Percentiles rank a stretch among this genome's conserved stretches.
Conservation (phyloP, 192 early-diverging fungal species). For the Rhizoclosmatium sp. region DNA sequence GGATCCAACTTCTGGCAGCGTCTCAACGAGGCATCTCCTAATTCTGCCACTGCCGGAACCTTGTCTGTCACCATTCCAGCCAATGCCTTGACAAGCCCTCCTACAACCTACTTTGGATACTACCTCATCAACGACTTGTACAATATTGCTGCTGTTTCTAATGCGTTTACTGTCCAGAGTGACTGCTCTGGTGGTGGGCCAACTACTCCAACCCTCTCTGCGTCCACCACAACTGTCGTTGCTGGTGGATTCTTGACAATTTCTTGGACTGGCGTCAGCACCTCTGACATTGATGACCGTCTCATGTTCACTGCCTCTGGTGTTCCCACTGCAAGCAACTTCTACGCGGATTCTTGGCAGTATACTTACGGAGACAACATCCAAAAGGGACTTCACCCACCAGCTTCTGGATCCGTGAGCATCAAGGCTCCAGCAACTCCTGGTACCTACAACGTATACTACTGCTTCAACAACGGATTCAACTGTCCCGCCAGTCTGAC, state of each 20-base stretch:
- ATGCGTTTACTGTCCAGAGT: not conserved
- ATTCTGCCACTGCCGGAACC: not conserved
- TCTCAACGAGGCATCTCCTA: not conserved
- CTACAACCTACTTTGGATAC: not conserved
- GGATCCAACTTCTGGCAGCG: not conserved
- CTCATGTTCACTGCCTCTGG: not conserved
- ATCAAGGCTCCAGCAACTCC: constrained; percentile 32
- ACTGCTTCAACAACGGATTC: constrained; percentile 25
- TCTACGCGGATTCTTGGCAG: constrained; percentile 24
- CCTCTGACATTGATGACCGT: not conserved
- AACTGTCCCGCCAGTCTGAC: constrained; percentile 9
- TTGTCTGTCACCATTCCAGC: not conserved
- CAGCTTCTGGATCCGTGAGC: constrained; percentile 15
- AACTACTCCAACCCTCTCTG: not conserved
- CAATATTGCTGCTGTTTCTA: not conserved
- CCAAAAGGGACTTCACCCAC: not conserved
- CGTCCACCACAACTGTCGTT: not conserved
- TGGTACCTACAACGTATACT: constrained; percentile 21
- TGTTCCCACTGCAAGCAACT: not conserved
- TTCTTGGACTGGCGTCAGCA: not conserved
- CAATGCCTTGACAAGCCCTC: not conserved
- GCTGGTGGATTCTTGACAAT: constrained; percentile 13
- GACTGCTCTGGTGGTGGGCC: not conserved
- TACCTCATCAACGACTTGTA: not conserved
- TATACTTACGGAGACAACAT: constrained; percentile 25